Evolutionary conservation across 2,329 filamentous ascomycete species (phyloP).

Genomic region (Tolypocladium endophyticum): DNA sequence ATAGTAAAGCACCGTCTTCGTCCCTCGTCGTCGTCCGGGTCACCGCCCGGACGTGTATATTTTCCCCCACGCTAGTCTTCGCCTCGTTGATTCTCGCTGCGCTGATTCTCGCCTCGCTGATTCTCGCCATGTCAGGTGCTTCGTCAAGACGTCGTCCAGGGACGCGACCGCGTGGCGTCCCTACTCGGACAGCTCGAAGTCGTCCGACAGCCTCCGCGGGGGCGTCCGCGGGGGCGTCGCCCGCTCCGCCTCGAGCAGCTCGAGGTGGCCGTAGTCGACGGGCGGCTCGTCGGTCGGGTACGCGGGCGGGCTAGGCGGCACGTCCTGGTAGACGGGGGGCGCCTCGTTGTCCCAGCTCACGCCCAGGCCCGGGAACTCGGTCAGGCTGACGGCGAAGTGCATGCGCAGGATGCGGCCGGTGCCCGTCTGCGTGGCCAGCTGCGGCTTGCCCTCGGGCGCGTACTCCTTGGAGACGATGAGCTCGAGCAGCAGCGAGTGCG

Average conservation of each 20-base stretch:
- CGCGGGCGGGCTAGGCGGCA: slow-evolving; percentile 72
- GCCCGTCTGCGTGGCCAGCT: slow-evolving; percentile 72
- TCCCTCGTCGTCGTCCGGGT: not conserved
- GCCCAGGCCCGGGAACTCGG: slow-evolving; percentile 74
- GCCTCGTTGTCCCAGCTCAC: slow-evolving; percentile 97
- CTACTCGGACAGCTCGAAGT: no score
- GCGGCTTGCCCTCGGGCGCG: slow-evolving; percentile 56
- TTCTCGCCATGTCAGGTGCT: no score
- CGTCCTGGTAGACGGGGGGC: slow-evolving; percentile 87
- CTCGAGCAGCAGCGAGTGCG: slow-evolving; percentile 81
- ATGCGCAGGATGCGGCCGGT: slow-evolving; percentile 85
- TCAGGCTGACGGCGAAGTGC: slow-evolving; percentile 76
- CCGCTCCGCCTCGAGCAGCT: slow-evolving; percentile 16
- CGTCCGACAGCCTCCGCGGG: slow-evolving; percentile 3
- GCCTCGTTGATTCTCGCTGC: not conserved
- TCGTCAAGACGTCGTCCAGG: no score
- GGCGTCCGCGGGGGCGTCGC: slow-evolving; percentile 5
- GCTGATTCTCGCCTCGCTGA: not conserved
- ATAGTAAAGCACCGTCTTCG: not conserved
- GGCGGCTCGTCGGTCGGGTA: slow-evolving; percentile 37
- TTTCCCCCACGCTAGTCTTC: not conserved
- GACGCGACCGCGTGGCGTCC: no score
- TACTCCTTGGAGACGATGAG: slow-evolving; percentile 92
- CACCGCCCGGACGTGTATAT: not conserved
- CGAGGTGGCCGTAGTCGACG: slow-evolving; percentile 28